phyloP scores from a whole-genome alignment of 2,329 filamentous ascomycete genomes.

The Nakataea oryzae region DNA sequence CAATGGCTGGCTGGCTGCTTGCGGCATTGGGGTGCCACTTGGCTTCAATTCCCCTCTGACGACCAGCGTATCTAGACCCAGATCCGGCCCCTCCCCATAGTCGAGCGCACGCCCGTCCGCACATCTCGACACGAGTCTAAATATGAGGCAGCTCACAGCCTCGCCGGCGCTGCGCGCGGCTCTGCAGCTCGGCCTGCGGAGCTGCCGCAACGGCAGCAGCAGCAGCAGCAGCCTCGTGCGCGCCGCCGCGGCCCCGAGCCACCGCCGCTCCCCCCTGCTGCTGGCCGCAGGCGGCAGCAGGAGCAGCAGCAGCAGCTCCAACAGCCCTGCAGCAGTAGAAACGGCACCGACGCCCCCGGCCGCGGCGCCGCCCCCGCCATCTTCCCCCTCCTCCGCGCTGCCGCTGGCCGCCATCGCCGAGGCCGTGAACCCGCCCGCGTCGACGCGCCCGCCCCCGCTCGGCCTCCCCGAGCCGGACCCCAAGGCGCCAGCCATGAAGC shows the following conservation, averaged over 20 bases:
- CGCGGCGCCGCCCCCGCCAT: background rate
- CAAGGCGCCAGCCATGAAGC: constrained; percentile 29
- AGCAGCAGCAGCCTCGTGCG: background rate
- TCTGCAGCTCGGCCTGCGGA: background rate
- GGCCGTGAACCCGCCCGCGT: constrained; percentile 53
- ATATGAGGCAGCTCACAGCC: background rate
- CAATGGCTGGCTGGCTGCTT: too few relatives aligned
- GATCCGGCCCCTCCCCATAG: too few relatives aligned
- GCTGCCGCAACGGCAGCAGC: background rate
- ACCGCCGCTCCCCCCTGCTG: background rate
- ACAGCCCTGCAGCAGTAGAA: background rate
- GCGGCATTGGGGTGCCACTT: background rate
- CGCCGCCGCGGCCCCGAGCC: background rate
- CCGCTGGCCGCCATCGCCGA: background rate
- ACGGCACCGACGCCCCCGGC: too few relatives aligned
- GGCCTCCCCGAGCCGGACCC: constrained; percentile 45
- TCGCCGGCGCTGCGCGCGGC: constrained; percentile 7
- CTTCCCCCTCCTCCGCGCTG: background rate
- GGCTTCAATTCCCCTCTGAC: background rate
- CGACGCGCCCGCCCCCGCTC: constrained; percentile 64
- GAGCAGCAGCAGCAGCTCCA: background rate
- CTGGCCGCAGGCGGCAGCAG: background rate
- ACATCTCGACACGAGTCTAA: background rate
- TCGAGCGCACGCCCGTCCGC: background rate
- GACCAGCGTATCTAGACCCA: too few relatives aligned